Evolutionary conservation across 495 filamentous ascomycete species (phyloP).

Genomic region (Aspergillus hancockii): DNA sequence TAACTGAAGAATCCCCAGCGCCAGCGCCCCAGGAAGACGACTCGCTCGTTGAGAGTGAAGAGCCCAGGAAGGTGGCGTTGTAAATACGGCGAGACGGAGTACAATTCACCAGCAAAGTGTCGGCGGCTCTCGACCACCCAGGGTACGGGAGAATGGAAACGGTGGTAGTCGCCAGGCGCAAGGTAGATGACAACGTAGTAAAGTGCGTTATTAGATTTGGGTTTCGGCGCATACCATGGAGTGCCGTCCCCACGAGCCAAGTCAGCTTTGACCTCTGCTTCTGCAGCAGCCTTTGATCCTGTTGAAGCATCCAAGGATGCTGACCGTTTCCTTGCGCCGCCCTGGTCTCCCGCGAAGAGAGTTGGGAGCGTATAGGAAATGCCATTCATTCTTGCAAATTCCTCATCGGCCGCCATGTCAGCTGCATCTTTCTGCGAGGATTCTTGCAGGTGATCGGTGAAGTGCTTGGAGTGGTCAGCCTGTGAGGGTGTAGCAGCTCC

Average conservation of each 20-base stretch:
- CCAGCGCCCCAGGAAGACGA: constrained; percentile 92
- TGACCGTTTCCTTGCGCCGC: constrained; percentile 29
- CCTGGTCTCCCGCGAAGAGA: constrained; percentile 73
- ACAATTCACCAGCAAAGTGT: constrained; percentile 96
- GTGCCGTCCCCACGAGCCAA: constrained; percentile 67
- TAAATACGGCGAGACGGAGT: constrained; percentile 90
- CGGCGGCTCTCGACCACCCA: constrained; percentile 92
- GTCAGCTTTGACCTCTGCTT: constrained; percentile 80
- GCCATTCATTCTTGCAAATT: constrained; percentile 94
- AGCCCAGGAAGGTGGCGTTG: constrained; percentile 88
- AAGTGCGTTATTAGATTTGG: constrained; percentile 61
- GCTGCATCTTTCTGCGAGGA: constrained; percentile 35
- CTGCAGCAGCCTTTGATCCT: constrained; percentile 63
- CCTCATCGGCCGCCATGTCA: constrained; percentile 73
- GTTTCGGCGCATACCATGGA: constrained; percentile 77
- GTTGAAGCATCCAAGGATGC: constrained; percentile 64
- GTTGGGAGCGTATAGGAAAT: constrained; percentile 94
- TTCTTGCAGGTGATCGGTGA: constrained; percentile 32
- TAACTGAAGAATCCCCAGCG: constrained; percentile 96
- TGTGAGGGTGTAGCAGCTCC: constrained; percentile 58
- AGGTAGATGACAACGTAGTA: constrained; percentile 97
- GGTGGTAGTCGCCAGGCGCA: constrained; percentile 98
- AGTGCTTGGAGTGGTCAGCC: constrained; percentile 42
- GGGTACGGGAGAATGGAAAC: constrained; percentile 89
- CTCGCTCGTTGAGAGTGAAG: constrained; percentile 95